A percentile compares a stretch with the other conserved stretches of the same genome.
These are phyloP conservation scores for Cucurbita pepo DNA, from an alignment of 306 rosid species.

Conservation along the genomic window DNA sequence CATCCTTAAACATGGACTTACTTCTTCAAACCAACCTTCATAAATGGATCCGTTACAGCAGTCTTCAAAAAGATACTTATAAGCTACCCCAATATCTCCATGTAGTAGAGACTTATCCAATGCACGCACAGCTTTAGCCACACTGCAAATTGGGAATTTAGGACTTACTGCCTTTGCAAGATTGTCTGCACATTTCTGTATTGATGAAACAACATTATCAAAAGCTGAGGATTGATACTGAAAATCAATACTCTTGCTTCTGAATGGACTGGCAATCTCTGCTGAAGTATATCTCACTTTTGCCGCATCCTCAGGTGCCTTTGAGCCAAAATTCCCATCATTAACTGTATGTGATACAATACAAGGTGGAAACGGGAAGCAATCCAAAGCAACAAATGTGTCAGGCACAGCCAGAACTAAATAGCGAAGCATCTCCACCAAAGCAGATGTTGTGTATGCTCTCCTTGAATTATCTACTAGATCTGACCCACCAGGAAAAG, in stretches of 20 bases:
- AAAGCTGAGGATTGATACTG: conserved; percentile 63
- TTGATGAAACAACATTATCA: conserved; percentile 47
- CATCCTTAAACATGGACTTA: conserved; percentile 68
- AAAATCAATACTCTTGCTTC: conserved; percentile 55
- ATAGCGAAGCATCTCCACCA: conserved; percentile 87
- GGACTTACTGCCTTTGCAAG: conserved; percentile 68
- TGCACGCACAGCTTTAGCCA: conserved; percentile 64
- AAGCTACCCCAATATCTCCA: conserved; percentile 58
- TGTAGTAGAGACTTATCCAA: conserved; percentile 59
- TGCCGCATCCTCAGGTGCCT: conserved; percentile 41
- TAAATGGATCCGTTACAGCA: conserved; percentile 41
- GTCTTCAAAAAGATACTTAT: conserved; percentile 69
- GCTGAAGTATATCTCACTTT: conserved; percentile 37
- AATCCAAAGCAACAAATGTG: conserved; percentile 85
- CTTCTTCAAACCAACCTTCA: conserved; percentile 65
- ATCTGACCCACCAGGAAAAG: conserved; percentile 95
- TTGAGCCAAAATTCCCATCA: conserved; percentile 51
- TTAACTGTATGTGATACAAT: conserved; percentile 46
- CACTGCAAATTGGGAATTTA: conserved; percentile 51
- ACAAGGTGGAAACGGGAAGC: conserved; percentile 75
- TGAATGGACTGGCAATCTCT: conserved; percentile 30
- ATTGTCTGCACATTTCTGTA: conserved; percentile 51
- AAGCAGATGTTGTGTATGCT: conserved; percentile 59
- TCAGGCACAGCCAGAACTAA: conserved; percentile 68
- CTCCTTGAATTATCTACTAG: conserved; percentile 80